Conservation (phyloP, 164 flowering plant genomes). For the Vitis rotundifolia region DNA sequence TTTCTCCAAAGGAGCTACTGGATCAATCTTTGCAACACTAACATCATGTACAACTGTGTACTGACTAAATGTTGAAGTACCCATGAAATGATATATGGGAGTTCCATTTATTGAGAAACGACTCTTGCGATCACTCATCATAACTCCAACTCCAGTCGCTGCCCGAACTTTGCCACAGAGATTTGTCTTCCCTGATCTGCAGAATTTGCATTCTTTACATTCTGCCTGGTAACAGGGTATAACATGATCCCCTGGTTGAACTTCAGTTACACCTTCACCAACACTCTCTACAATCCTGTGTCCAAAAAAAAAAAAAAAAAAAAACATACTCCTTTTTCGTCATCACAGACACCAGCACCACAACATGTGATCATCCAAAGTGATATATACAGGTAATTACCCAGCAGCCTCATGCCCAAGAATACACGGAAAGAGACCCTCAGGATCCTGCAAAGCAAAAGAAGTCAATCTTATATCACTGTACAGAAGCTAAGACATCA, state of each 20-base stretch:
- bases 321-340: slow-evolving; percentile 2
- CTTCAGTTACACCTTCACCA: slow-evolving; percentile 98
- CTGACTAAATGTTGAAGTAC: slow-evolving; percentile 97
- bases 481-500: background rate
- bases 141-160: slow-evolving; percentile 94
- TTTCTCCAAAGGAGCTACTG: slow-evolving; percentile 92
- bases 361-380: background rate
- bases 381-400: slow-evolving; percentile 33
- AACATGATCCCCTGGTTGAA: slow-evolving; percentile 96
- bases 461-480: slow-evolving; percentile 1
- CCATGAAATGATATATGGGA: slow-evolving; percentile 98
- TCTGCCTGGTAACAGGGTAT: slow-evolving; percentile 98
- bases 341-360: background rate
- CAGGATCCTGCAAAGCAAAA: slow-evolving; percentile 74
- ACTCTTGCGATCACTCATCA: slow-evolving; percentile 90
- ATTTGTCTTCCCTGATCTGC: slow-evolving; percentile 97
- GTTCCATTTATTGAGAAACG: slow-evolving; percentile 91
- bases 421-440: slow-evolving; percentile 96
- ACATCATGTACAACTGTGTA: slow-evolving; percentile 98
- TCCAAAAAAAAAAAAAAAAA: background rate
- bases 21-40: slow-evolving; percentile 95
- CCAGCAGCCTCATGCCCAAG: slow-evolving; percentile 99
- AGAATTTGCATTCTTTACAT: slow-evolving; percentile 92
- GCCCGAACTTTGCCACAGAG: slow-evolving; percentile 93
- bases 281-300: slow-evolving; percentile 95